phyloP scores from a whole-genome alignment of 2,329 filamentous ascomycete species.

The Penicillium sp. region DNA sequence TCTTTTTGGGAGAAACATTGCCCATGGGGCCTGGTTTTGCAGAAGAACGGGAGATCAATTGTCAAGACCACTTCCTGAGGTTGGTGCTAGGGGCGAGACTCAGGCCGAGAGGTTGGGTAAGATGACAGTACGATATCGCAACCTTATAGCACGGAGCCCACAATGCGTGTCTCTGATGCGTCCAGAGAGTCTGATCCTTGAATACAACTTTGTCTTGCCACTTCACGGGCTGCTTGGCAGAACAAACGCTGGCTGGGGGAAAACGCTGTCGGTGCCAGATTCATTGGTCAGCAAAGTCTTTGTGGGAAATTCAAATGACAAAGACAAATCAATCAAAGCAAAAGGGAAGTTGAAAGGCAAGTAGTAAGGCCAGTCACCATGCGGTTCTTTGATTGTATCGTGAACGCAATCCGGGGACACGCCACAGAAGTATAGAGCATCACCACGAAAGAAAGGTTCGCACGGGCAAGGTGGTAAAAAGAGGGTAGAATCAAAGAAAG shows the following conservation, averaged over 20 bases:
- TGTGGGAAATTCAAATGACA: not conserved
- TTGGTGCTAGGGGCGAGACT: not conserved
- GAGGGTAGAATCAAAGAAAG: not conserved
- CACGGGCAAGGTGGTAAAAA: not conserved
- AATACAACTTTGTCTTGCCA: not conserved
- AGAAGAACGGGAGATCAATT: not conserved
- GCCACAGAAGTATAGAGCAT: not conserved
- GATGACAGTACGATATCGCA: not conserved
- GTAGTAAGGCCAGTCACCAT: not conserved
- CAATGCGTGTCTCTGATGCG: not conserved
- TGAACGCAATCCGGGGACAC: no score
- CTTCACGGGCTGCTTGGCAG: not conserved
- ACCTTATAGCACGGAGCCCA: not conserved
- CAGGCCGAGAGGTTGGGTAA: not conserved
- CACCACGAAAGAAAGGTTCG: not conserved
- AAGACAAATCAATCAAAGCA: not conserved
- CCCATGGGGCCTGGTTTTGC: constrained; percentile 27
- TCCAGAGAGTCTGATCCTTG: not conserved
- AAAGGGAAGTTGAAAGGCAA: not conserved
- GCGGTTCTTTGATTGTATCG: not conserved
- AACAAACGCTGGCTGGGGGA: not conserved
- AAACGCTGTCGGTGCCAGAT: not conserved
- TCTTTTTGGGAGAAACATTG: constrained; percentile 28
- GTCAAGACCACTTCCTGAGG: not conserved
- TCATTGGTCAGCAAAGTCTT: not conserved